phyloP scores from a whole-genome alignment of 1,284 basidiomycete species.

The Ustilago vetiveriae region DNA sequence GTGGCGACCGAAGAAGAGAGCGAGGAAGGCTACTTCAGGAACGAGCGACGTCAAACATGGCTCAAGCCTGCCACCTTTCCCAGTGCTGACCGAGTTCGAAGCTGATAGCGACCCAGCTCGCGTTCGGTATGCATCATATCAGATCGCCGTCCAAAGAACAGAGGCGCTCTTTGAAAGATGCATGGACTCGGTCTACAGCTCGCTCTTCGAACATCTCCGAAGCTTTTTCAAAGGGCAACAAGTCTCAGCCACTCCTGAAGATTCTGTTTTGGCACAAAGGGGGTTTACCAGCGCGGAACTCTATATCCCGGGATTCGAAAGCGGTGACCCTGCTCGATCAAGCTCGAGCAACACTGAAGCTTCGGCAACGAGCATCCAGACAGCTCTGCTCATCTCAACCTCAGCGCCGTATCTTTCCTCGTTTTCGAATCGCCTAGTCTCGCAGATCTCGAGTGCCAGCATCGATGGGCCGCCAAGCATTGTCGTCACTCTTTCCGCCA shows the following conservation, averaged over 20 bases:
- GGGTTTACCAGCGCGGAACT: slow-evolving; percentile 17
- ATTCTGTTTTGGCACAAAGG: not conserved
- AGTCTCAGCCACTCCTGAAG: not conserved
- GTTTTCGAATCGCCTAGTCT: slow-evolving; percentile 37
- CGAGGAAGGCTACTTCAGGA: slow-evolving; percentile 2
- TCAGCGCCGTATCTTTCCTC: slow-evolving; percentile 37
- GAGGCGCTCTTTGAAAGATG: slow-evolving; percentile 36
- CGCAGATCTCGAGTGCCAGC: slow-evolving; percentile 25
- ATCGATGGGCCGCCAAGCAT: slow-evolving; percentile 9
- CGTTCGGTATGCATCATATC: slow-evolving; percentile 36
- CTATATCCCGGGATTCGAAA: slow-evolving; percentile 42
- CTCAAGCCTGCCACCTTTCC: slow-evolving; percentile 16
- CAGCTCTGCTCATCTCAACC: slow-evolving; percentile 41
- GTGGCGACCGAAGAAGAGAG: slow-evolving; percentile 36
- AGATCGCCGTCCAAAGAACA: slow-evolving; percentile 26
- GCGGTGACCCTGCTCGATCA: not conserved
- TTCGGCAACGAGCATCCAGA: slow-evolving; percentile 33
- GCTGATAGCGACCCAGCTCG: slow-evolving; percentile 28
- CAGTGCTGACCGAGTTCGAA: slow-evolving; percentile 37
- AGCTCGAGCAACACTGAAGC: not conserved
- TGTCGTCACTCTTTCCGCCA: slow-evolving; percentile 39
- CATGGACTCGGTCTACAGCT: slow-evolving; percentile 27
- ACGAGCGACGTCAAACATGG: not conserved
- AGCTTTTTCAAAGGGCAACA: slow-evolving; percentile 20
- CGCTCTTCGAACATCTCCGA: slow-evolving; percentile 32